Base-by-base conservation (phyloP, 352 stramenopile genomes). In the Pythium dissimile region DNA sequence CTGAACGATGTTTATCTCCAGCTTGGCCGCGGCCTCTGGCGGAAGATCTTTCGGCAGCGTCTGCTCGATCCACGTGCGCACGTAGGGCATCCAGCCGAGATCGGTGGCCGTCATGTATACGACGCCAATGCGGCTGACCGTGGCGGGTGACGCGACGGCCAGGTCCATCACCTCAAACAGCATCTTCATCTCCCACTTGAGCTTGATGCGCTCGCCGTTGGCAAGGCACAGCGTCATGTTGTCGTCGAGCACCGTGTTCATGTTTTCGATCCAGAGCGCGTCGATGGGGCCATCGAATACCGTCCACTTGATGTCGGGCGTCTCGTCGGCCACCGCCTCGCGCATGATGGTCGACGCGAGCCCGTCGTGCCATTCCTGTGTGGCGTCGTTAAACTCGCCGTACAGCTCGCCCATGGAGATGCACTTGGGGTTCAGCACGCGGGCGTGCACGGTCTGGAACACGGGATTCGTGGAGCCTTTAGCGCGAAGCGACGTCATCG, bases 221-320 rank as follows among this genome's bases (percentile, higher is more conserved):
- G 85, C 84, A 1, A 96, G 73, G 50, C 86, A 96, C 5, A 96
- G 73, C 1, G 83, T 96, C 59, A 66, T 66, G 51, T 66, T 66
- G 45, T 66, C 59, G 37, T 66, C 59, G 2, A 66, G 51, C 20
- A 96, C 86, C 5, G 86, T 96, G 69, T 96, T 96, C 84, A 96
- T 94, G 65, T 96, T 95, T 63, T 96, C 86, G 46, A 96, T 95
- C 86, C 86, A 96, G 2, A 94, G 64, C 16, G 86, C 84, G 61
- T 96, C 86, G 38, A 96, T 92, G 10, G 86, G 86, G 10, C 86
- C 86, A 53, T 96, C 86, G 41, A 96, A 95, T 23, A 96, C 73
- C 4, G 80, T 92, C 86, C 86, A 96, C 37, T 72, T 77, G 37
- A 69, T 73, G 28, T 86, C 67, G 0, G 54, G 30, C 4, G 48